Evolutionary conservation across 2,329 filamentous ascomycete genomes (phyloP).

Genomic region (Chaetomiaceae sp.): DNA sequence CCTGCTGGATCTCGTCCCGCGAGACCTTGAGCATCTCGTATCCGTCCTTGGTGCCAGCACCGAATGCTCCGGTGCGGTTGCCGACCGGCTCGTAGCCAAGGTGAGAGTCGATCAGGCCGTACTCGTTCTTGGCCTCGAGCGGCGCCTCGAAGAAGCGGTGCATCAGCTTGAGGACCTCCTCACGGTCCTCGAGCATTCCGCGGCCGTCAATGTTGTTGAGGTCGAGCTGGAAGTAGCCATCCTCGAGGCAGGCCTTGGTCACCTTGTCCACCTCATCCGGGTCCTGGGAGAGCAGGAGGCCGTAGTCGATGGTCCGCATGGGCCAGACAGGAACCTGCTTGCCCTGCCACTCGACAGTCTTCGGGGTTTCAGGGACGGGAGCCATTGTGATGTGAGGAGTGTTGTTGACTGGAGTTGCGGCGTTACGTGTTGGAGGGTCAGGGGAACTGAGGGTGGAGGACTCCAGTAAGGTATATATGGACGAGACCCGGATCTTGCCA

Average conservation of each 20-base stretch:
- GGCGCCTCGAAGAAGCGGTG: slow-evolving; percentile 51
- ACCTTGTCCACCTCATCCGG: slow-evolving; percentile 50
- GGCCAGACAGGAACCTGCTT: slow-evolving; percentile 46
- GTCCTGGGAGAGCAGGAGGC: slow-evolving; percentile 49
- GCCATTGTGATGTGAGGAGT: slow-evolving; percentile 32
- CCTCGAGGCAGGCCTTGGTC: slow-evolving; percentile 44
- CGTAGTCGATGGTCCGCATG: slow-evolving; percentile 51
- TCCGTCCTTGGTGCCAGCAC: slow-evolving; percentile 43
- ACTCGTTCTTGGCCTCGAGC: slow-evolving; percentile 53
- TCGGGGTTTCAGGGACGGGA: slow-evolving; percentile 36
- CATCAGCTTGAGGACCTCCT: slow-evolving; percentile 51
- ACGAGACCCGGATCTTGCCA: too few relatives aligned
- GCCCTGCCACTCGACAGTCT: slow-evolving; percentile 47
- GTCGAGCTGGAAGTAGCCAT: slow-evolving; percentile 55
- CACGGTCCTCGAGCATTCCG: slow-evolving; percentile 48
- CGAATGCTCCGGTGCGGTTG: slow-evolving; percentile 44
- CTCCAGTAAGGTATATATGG: too few relatives aligned
- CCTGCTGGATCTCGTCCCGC: slow-evolving; percentile 46
- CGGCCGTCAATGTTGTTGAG: slow-evolving; percentile 50
- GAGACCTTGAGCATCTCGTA: slow-evolving; percentile 52
- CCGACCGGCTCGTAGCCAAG: slow-evolving; percentile 49
- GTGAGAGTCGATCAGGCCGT: slow-evolving; percentile 49
- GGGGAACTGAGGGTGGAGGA: not conserved
- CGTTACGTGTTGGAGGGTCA: too few relatives aligned
- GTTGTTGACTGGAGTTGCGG: not conserved